Evolutionary conservation across 352 stramenopile species (phyloP).

Genomic region (Phytopythium litorale): DNA sequence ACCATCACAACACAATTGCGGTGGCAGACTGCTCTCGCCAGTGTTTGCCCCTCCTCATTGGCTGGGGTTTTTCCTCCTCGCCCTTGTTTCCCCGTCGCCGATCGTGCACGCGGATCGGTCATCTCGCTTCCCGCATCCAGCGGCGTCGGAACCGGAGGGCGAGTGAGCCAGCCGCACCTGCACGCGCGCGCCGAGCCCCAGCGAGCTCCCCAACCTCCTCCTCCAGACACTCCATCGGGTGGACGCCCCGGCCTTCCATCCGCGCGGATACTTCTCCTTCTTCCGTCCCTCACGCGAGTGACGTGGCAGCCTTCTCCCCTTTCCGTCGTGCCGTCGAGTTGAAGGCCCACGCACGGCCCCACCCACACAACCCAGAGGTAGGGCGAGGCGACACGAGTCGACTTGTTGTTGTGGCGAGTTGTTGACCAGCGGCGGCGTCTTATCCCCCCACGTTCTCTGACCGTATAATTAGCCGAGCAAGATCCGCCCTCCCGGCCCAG

Average conservation of each 20-base stretch:
- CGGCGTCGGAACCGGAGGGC: not conserved
- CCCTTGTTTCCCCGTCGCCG: not conserved
- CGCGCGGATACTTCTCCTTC: not conserved
- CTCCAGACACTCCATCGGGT: not conserved
- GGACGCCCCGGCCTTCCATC: not conserved
- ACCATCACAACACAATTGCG: too few relatives aligned
- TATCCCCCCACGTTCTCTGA: not conserved
- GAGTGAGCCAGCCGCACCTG: not conserved
- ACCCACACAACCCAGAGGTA: not conserved
- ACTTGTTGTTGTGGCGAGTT: not conserved
- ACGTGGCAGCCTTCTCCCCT: not conserved
- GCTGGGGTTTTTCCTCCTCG: not conserved
- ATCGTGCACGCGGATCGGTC: not conserved
- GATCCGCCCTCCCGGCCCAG: not conserved
- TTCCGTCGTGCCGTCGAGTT: not conserved
- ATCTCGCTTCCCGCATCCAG: conserved; percentile 1
- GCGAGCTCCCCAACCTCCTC: not conserved
- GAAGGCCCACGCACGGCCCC: not conserved
- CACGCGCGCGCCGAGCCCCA: not conserved
- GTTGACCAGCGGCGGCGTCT: not conserved
- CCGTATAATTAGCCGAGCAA: not conserved
- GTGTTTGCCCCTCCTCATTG: not conserved
- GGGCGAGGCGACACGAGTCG: not conserved
- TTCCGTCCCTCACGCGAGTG: not conserved
- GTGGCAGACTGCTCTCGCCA: not conserved